Percentiles rank a stretch among this genome's conserved stretches.
Evolutionary conservation across 73 alveolate genomes (phyloP).

Genomic region (Paramecium pentaurelia): DNA sequence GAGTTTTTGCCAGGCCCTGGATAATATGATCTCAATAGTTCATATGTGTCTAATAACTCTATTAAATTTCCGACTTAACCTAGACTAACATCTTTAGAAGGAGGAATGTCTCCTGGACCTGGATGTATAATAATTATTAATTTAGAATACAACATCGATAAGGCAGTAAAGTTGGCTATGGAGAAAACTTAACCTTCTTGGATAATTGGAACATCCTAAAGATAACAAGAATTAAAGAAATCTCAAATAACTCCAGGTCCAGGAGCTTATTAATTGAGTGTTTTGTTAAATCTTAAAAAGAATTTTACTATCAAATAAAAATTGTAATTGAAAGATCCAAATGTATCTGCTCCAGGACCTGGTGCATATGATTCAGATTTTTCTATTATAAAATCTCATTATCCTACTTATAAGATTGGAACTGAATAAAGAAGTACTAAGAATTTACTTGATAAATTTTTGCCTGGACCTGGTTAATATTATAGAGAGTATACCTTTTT

Average conservation of each 20-base stretch:
- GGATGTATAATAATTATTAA: not conserved
- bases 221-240: not conserved
- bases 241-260: not conserved
- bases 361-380: not conserved
- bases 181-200: not conserved
- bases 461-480: conserved; percentile 43
- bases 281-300: not conserved
- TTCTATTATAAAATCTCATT: not conserved
- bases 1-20: not conserved
- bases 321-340: not conserved
- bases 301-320: not conserved
- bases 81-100: not conserved
- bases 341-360: not conserved
- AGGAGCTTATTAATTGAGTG: not conserved
- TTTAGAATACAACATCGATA: not conserved
- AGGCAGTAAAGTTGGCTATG: not conserved
- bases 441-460: not conserved
- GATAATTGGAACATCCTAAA: not conserved
- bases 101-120: conserved; percentile 3
- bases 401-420: not conserved
- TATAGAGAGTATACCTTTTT: not conserved
- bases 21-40: not conserved
- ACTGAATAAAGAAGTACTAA: not conserved
- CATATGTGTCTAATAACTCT: not conserved
- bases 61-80: not conserved